These are phyloP conservation scores for Casuarina glauca DNA, from an alignment of 306 rosid species.

Conservation along the genomic window DNA sequence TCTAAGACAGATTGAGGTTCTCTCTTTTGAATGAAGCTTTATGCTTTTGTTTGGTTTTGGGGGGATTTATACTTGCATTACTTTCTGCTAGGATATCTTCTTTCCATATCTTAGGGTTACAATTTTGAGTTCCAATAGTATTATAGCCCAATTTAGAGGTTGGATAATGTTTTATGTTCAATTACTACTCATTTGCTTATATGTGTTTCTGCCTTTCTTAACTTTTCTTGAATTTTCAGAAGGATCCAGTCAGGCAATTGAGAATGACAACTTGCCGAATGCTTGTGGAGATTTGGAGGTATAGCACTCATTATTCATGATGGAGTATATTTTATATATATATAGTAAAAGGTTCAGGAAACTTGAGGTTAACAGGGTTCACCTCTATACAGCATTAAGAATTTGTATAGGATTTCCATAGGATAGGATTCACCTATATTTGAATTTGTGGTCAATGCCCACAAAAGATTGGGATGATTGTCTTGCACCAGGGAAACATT, in stretches of 20 bases:
- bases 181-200: background rate
- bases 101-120: background rate
- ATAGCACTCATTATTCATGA: conserved; percentile 7
- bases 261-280: conserved; percentile 61
- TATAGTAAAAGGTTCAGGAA: background rate
- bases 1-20: conserved; percentile 95
- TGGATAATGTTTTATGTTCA: background rate
- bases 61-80: background rate
- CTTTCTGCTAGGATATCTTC: background rate
- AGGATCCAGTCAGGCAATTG: conserved; percentile 52
- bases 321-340: background rate
- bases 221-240: conserved; percentile 34
- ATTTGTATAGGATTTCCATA: background rate
- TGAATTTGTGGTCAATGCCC: too few species aligned
- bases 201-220: background rate
- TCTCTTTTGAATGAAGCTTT: background rate
- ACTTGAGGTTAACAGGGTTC: background rate
- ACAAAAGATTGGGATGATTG: background rate
- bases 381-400: background rate
- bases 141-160: background rate
- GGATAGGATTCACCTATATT: too few species aligned
- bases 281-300: conserved; percentile 68
- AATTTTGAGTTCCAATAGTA: background rate
- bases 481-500: background rate
- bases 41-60: background rate